These are phyloP conservation scores for Phellinidium pouzarii DNA, from an alignment of 1,284 basidiomycete species.

Conservation along the genomic window DNA sequence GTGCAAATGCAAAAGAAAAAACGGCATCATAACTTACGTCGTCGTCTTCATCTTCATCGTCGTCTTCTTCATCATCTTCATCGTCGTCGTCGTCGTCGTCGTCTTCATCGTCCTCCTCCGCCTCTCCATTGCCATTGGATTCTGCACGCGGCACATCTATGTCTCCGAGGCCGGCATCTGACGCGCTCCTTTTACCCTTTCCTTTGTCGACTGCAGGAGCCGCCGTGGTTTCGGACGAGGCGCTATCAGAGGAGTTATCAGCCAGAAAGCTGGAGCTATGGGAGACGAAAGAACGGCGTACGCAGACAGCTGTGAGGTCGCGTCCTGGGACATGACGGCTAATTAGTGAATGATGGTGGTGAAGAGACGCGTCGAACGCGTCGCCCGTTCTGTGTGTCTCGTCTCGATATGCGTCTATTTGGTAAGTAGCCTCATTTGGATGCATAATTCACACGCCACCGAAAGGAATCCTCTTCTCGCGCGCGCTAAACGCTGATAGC, in stretches of 20 bases:
- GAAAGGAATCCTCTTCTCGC: too few relatives aligned
- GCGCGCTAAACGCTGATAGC: too few relatives aligned
- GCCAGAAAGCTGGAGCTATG: not conserved
- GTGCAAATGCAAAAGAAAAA: not conserved
- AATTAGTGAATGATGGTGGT: conserved; percentile 1
- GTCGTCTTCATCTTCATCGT: conserved; percentile 15
- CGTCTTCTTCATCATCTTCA: conserved; percentile 12
- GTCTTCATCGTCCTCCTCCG: conserved; percentile 10
- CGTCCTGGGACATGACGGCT: conserved; percentile 1
- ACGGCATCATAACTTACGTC: not conserved
- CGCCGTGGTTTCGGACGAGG: not conserved
- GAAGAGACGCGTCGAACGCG: conserved; percentile 7
- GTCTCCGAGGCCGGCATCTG: conserved; percentile 16
- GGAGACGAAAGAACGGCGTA: not conserved
- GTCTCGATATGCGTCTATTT: too few relatives aligned
- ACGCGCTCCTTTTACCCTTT: conserved; percentile 18
- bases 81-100: conserved; percentile 17
- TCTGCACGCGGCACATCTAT: conserved; percentile 3
- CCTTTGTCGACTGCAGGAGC: conserved; percentile 13
- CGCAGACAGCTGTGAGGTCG: not conserved
- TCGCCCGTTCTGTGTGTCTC: not conserved
- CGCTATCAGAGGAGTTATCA: not conserved
- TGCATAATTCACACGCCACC: not conserved
- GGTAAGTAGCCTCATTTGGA: not conserved
- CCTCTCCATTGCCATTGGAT: conserved; percentile 3